A percentile compares a stretch with the other conserved stretches of the same genome.
Evolutionary conservation across 2,329 filamentous ascomycete species (phyloP).

Genomic region (Alternaria sp.): DNA sequence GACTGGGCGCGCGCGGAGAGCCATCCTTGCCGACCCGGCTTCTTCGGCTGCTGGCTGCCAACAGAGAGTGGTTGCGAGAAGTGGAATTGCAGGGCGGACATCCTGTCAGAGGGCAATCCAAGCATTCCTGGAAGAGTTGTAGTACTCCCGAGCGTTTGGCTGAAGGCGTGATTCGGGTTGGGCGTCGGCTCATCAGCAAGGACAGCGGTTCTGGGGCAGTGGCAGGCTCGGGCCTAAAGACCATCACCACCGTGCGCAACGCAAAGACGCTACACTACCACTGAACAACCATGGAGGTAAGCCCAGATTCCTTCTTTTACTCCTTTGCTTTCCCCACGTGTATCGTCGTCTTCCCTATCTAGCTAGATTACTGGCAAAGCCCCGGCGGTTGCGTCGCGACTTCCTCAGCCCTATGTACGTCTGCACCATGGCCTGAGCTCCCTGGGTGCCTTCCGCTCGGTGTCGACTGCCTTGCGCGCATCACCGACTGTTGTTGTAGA

Average conservation of each 20-base stretch:
- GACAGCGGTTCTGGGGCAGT: slow-evolving; percentile 7
- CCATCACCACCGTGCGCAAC: slow-evolving; percentile 40
- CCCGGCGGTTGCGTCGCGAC: slow-evolving; percentile 16
- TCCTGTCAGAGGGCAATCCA: neutral
- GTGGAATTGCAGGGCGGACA: neutral
- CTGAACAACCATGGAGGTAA: slow-evolving; percentile 44
- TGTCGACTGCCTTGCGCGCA: slow-evolving; percentile 34
- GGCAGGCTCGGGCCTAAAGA: slow-evolving; percentile 24
- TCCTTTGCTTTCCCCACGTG: slow-evolving; percentile 15
- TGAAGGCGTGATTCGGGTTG: slow-evolving; percentile 1
- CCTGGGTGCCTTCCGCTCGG: slow-evolving; percentile 18
- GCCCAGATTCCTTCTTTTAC: slow-evolving; percentile 30
- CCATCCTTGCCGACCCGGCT: slow-evolving; percentile 18
- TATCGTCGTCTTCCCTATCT: slow-evolving; percentile 13
- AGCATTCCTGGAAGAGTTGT: neutral
- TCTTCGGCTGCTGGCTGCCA: slow-evolving; percentile 12
- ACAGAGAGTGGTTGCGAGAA: slow-evolving; percentile 1
- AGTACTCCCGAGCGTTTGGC: neutral
- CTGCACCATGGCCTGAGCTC: slow-evolving; percentile 39
- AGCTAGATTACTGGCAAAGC: slow-evolving; percentile 3
- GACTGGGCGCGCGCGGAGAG: slow-evolving; percentile 11
- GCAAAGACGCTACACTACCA: slow-evolving; percentile 31
- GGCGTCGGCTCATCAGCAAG: slow-evolving; percentile 5
- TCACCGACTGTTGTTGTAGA: slow-evolving; percentile 43
- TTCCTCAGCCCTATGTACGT: slow-evolving; percentile 35